A percentile compares a stretch with the other conserved stretches of the same genome.
Conservation (phyloP, 2,329 filamentous ascomycete species). For the Hysterium pulicare region DNA sequence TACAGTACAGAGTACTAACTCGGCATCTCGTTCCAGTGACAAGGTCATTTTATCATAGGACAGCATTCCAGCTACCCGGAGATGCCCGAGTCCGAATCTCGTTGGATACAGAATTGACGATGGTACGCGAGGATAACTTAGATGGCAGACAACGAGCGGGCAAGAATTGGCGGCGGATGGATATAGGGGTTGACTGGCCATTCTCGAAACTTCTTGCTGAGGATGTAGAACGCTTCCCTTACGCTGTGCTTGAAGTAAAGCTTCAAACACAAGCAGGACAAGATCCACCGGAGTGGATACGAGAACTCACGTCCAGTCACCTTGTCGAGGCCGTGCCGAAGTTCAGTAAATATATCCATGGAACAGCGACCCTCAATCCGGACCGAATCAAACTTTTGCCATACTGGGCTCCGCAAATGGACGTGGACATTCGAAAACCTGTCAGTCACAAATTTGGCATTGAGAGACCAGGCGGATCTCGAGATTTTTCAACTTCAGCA, state of each 20-base stretch:
- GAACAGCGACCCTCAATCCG: slow-evolving; percentile 82
- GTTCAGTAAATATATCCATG: slow-evolving; percentile 99
- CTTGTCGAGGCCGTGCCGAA: slow-evolving; percentile 98
- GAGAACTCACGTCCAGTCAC: slow-evolving; percentile 87
- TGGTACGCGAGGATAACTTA: slow-evolving; percentile 92
- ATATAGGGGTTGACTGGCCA: slow-evolving; percentile 94
- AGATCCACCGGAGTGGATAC: slow-evolving; percentile 94
- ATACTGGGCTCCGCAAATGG: slow-evolving; percentile 99
- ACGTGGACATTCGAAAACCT: slow-evolving; percentile 93
- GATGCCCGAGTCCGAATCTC: slow-evolving; percentile 96
- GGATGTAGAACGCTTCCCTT: slow-evolving; percentile 89
- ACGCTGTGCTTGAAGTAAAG: slow-evolving; percentile 95
- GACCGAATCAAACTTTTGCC: slow-evolving; percentile 84
- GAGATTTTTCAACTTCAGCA: slow-evolving; percentile 72
- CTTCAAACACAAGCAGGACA: slow-evolving; percentile 94
- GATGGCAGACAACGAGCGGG: slow-evolving; percentile 74
- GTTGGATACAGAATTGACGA: slow-evolving; percentile 90
- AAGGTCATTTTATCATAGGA: slow-evolving; percentile 96
- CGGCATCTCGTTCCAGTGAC: slow-evolving; percentile 85
- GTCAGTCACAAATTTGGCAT: slow-evolving; percentile 87
- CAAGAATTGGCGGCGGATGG: slow-evolving; percentile 92
- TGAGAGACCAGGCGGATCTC: slow-evolving; percentile 70
- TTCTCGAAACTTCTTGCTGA: slow-evolving; percentile 83
- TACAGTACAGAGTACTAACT: slow-evolving; percentile 89
- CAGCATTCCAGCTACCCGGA: slow-evolving; percentile 93